Percentiles rank a stretch among this genome's conserved stretches.
These are phyloP conservation scores for Leucoagaricus sp. DNA, from an alignment of 1,284 basidiomycete genomes.

Conservation along the genomic window DNA sequence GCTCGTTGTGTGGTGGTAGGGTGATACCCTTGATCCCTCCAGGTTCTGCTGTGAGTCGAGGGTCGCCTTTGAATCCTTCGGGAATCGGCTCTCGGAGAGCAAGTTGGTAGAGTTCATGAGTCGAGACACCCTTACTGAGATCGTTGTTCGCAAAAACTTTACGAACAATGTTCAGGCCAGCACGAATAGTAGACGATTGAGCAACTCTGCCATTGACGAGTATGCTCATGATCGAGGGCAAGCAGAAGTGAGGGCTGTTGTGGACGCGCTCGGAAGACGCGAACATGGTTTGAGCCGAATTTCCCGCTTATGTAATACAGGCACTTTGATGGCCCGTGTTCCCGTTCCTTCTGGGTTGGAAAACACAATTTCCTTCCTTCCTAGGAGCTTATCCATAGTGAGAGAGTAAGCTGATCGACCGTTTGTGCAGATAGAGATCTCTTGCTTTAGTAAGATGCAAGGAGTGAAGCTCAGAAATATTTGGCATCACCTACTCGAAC, in stretches of 20 bases:
- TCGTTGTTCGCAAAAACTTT: conserved; percentile 33
- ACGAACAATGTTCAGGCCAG: conserved; percentile 38
- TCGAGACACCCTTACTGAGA: conserved; percentile 36
- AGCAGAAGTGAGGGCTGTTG: neutral
- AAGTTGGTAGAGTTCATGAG: conserved; percentile 45
- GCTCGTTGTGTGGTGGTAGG: conserved; percentile 39
- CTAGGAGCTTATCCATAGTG: no score
- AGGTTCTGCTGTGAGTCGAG: conserved; percentile 15
- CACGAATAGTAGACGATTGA: conserved; percentile 24
- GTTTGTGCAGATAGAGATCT: no score
- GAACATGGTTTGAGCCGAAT: neutral
- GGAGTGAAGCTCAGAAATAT: neutral
- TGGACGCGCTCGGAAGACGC: neutral
- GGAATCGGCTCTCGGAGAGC: conserved; percentile 35
- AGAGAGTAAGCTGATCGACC: no score
- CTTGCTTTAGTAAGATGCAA: no score
- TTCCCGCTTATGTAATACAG: neutral
- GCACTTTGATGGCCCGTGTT: neutral
- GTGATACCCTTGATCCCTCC: neutral
- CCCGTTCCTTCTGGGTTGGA: no score
- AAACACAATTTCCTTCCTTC: no score
- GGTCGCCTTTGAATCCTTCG: conserved; percentile 20
- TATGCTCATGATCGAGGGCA: conserved; percentile 1
- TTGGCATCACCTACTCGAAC: neutral
- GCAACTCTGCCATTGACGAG: conserved; percentile 15